Conservation (phyloP, 768 basidiomycete genomes). For the Tremella mesenterica region DNA sequence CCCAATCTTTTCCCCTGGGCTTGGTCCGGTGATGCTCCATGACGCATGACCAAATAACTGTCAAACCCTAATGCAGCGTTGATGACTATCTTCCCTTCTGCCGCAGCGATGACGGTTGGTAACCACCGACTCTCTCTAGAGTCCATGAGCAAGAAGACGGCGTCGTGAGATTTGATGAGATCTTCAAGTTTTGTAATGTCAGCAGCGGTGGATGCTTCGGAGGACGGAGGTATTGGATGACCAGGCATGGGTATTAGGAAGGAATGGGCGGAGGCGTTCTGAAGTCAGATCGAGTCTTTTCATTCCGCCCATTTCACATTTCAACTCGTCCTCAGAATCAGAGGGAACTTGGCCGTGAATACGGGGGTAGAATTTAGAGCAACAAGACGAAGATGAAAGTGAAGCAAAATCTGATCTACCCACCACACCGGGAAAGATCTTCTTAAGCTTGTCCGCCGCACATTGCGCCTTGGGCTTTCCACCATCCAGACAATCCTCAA, state of each 20-base stretch:
- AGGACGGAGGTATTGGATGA: conserved; percentile 63
- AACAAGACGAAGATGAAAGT: not conserved
- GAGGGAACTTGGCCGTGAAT: too few relatives aligned
- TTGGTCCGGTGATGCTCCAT: conserved; percentile 53
- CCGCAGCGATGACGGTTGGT: conserved; percentile 75
- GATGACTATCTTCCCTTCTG: conserved; percentile 85
- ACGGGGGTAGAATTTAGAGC: not conserved
- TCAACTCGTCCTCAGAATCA: too few relatives aligned
- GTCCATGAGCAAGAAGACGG: conserved; percentile 89
- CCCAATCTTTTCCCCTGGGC: conserved; percentile 52
- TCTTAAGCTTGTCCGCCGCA: conserved; percentile 73
- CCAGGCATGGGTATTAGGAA: conserved; percentile 95
- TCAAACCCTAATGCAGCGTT: conserved; percentile 95
- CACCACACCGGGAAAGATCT: conserved; percentile 88
- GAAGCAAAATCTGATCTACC: conserved; percentile 45
- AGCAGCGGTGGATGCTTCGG: conserved; percentile 54
- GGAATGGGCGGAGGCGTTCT: conserved; percentile 73
- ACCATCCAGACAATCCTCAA: conserved; percentile 82
- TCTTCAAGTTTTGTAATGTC: conserved; percentile 66
- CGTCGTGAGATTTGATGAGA: conserved; percentile 79
- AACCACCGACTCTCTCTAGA: conserved; percentile 96
- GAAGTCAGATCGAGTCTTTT: not conserved
- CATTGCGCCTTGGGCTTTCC: conserved; percentile 89
- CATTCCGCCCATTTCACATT: not conserved
- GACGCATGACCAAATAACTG: conserved; percentile 92